A percentile compares a stretch with the other conserved stretches of the same genome.
Conservation (phyloP, 768 basidiomycete species). For the Podaxis sp. region DNA sequence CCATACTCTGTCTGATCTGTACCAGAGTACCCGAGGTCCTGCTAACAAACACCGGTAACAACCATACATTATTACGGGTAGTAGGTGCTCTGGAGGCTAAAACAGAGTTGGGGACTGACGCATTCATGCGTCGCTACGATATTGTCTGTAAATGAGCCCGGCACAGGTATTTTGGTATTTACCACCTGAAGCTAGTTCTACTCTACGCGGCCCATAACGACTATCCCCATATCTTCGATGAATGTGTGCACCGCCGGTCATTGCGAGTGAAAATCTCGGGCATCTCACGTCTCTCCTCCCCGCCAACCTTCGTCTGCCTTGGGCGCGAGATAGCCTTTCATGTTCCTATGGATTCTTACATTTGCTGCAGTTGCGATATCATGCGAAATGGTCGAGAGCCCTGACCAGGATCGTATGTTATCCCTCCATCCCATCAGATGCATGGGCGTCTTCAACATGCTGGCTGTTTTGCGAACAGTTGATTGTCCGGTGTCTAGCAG, state of each 20-base stretch:
- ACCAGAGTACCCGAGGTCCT: no score
- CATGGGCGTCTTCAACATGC: not conserved
- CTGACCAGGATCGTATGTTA: not conserved
- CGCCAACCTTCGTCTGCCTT: not conserved
- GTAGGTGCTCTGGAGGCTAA: no score
- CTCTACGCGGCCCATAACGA: not conserved
- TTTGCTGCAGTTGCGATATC: conserved; percentile 5
- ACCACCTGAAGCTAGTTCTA: not conserved
- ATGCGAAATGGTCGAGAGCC: conserved; percentile 9
- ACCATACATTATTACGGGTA: no score
- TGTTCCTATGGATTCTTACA: not conserved
- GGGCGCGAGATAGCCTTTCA: not conserved
- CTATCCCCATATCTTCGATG: not conserved
- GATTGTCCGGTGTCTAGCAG: not conserved
- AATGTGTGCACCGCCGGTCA: no score
- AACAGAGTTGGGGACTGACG: no score
- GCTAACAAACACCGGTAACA: no score
- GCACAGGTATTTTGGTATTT: not conserved
- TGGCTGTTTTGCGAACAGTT: not conserved
- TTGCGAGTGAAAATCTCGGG: not conserved
- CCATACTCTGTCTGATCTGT: no score
- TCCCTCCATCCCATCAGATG: not conserved
- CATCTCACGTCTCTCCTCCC: not conserved
- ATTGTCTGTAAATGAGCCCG: no score
- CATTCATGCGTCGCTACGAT: no score